These are phyloP conservation scores for Lipomyces spencermartinsiae DNA, from an alignment of 805 yeast species.

Conservation along the genomic window DNA sequence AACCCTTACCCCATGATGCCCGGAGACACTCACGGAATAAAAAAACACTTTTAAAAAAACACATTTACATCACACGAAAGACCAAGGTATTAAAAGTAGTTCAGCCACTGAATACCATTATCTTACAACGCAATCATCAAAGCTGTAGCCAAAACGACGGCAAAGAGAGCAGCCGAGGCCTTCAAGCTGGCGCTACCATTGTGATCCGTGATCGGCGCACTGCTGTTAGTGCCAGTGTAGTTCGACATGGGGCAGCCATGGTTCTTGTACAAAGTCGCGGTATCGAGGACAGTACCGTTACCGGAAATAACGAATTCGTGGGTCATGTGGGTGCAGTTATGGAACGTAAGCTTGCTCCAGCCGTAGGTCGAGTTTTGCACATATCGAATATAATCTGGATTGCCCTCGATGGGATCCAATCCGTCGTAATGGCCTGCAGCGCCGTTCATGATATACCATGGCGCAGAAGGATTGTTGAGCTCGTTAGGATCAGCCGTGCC, in stretches of 20 bases:
- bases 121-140: background rate
- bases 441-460: conserved; percentile 43
- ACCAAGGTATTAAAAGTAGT: background rate
- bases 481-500: conserved; percentile 39
- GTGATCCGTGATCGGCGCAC: background rate
- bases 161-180: background rate
- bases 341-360: conserved; percentile 43
- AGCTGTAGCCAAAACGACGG: background rate
- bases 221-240: conserved; percentile 11
- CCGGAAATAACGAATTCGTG: conserved; percentile 41
- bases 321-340: conserved; percentile 43
- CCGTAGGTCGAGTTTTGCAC: conserved; percentile 36
- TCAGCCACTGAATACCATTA: background rate
- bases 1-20: no score
- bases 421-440: conserved; percentile 44
- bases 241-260: conserved; percentile 1
- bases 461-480: conserved; percentile 42
- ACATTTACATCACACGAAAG: background rate
- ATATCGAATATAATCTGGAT: background rate
- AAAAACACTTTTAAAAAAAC: background rate
- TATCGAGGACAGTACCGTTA: conserved; percentile 39
- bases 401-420: conserved; percentile 25
- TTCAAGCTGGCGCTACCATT: background rate
- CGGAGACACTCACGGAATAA: no score
- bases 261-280: conserved; percentile 41